Conservation (phyloP, 2,329 filamentous ascomycete genomes). For the Penicillium sumatraense region DNA sequence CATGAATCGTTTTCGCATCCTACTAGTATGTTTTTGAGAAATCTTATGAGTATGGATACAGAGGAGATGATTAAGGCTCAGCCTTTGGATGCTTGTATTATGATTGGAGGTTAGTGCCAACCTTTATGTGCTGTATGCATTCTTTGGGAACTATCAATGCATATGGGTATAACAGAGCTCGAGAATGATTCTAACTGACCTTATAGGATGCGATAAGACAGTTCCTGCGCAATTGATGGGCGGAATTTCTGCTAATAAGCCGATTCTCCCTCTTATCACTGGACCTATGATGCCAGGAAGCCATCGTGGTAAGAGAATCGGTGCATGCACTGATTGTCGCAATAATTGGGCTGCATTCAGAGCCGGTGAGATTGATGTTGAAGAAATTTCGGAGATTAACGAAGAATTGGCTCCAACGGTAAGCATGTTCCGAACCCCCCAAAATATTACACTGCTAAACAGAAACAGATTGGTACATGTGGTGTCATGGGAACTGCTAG, state of each 20-base stretch:
- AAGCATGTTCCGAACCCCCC: constrained; percentile 25
- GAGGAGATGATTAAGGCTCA: constrained; percentile 78
- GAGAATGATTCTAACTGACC: background rate
- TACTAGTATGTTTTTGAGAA: constrained; percentile 75
- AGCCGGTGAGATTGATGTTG: constrained; percentile 69
- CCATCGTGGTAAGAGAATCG: constrained; percentile 66
- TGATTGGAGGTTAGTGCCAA: constrained; percentile 63
- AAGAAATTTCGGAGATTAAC: constrained; percentile 72
- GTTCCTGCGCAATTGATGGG: constrained; percentile 77
- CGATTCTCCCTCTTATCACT: constrained; percentile 69
- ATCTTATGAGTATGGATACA: constrained; percentile 79
- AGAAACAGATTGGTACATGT: constrained; percentile 53
- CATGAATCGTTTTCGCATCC: constrained; percentile 72
- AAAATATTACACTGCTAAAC: constrained; percentile 4
- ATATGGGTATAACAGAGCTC: too few species aligned
- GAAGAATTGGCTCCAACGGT: constrained; percentile 74
- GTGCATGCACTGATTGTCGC: constrained; percentile 75
- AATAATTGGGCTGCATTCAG: constrained; percentile 74
- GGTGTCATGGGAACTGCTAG: constrained; percentile 64
- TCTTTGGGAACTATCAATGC: background rate
- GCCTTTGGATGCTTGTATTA: constrained; percentile 69
- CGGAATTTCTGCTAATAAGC: constrained; percentile 74
- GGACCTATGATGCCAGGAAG: constrained; percentile 78
- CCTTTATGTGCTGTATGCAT: background rate
- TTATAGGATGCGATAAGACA: constrained; percentile 72